Base-by-base conservation (phyloP, 306 rosid genomes). In the Trichosanthes truncata region DNA sequence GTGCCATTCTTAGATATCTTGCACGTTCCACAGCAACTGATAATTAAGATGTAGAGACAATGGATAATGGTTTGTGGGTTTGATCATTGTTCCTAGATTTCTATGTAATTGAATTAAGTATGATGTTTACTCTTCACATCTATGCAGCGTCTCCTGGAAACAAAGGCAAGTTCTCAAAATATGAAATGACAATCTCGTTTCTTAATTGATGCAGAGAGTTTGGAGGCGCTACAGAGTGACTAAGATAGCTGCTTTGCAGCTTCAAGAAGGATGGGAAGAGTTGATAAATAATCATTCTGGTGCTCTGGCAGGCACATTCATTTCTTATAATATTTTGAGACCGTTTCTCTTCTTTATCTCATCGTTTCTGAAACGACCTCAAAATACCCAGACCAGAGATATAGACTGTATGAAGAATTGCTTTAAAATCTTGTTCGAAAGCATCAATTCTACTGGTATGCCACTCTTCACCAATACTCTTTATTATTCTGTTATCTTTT, bases 241-340 rank as follows among this genome's bases (percentile, higher is more conserved):
- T 33, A 87, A 81, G 81, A 76, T 43, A 81, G 92, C 63, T 73
- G 91, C 97, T 26, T 61, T 80, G 86, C 85, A 86, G 88, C 84
- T 88, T 79, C 97, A 86, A 82, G 91, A 87, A 80, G 91, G 90
- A 77, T 95, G 98, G 98, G 97, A 95, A 79, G 79, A 77, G 45
- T 78, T 76, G 68, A 80, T 88, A 90, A 87, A 84, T 51, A 52
- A 51, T 80, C 77, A 78, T 77, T 73, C 81, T 81, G 89, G 86
- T 79, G 80, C 79, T 38, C 77, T 35, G 83, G 85, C 91, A n/a
- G 78, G 88, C 43, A 74, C 52, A 46, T 89, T 90, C 90, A 88
- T 92, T 83, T 86, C 92, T 52, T 67, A 80, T 75, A 59, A 57
- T 81, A 73, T 94, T 62, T 84, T 95, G 90, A 86, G 98, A 84